These are phyloP conservation scores for Heterobasidion irregulare DNA, from an alignment of 1,284 basidiomycete species.

Conservation along the genomic window DNA sequence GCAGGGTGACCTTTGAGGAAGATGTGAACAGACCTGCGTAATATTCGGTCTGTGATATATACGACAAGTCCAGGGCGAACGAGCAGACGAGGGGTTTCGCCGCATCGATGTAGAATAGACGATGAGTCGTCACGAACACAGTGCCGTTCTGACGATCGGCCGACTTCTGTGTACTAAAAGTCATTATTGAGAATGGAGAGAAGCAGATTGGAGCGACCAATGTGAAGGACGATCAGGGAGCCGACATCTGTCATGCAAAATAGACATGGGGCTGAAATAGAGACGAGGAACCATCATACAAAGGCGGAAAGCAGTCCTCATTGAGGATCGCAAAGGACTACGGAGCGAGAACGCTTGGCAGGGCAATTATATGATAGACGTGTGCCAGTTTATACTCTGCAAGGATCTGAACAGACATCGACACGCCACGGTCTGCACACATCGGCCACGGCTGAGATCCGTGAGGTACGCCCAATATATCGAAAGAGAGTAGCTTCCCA, in stretches of 20 bases:
- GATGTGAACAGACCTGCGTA: slow-evolving; percentile 91
- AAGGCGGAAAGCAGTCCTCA: too few species aligned
- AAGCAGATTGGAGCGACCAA: slow-evolving; percentile 6
- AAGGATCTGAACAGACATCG: too few species aligned
- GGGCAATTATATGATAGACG: too few species aligned
- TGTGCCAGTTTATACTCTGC: too few species aligned
- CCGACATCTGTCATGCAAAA: not conserved
- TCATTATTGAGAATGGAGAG: slow-evolving; percentile 10
- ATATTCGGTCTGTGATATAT: slow-evolving; percentile 76
- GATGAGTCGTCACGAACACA: slow-evolving; percentile 76
- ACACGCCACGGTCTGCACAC: too few species aligned
- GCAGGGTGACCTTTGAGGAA: slow-evolving; percentile 83
- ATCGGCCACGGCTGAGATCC: too few species aligned
- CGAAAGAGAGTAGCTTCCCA: too few species aligned
- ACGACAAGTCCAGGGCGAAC: slow-evolving; percentile 57
- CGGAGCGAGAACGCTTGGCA: too few species aligned
- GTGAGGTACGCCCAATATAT: not conserved
- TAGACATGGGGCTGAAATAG: not conserved
- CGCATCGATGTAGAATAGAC: slow-evolving; percentile 76
- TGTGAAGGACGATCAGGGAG: not conserved
- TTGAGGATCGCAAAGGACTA: too few species aligned
- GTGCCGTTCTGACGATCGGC: slow-evolving; percentile 65
- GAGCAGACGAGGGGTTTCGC: slow-evolving; percentile 39
- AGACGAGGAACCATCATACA: too few species aligned
- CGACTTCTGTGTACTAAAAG: slow-evolving; percentile 70